Conservation (phyloP, 768 basidiomycete genomes). For the Boletus eberwhitei region DNA sequence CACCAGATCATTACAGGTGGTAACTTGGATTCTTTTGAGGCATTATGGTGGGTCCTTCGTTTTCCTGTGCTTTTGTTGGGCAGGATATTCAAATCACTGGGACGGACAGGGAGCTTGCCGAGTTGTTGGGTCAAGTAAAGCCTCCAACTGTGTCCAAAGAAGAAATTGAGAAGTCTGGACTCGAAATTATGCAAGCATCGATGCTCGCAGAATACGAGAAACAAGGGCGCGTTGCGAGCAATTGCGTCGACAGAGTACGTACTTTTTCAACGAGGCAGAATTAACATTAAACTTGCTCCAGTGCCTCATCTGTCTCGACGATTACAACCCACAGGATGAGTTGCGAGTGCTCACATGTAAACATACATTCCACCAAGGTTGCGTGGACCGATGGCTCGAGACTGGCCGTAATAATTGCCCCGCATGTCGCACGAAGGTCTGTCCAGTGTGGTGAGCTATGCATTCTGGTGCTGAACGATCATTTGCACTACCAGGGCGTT, state of each 20-base stretch:
- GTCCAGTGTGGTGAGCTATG: constrained; percentile 12
- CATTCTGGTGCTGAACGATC: background rate
- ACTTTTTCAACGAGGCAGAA: background rate
- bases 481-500: constrained; percentile 21
- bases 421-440: constrained; percentile 77
- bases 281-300: constrained; percentile 24
- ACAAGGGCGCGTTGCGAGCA: constrained; percentile 64
- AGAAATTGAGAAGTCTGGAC: constrained; percentile 81
- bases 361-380: constrained; percentile 87
- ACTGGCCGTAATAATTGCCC: constrained; percentile 89
- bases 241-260: constrained; percentile 76
- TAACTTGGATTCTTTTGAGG: constrained; percentile 76
- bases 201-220: constrained; percentile 51
- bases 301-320: constrained; percentile 87
- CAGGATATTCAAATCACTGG: background rate
- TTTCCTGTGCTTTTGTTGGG: background rate
- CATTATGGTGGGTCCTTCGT: constrained; percentile 55
- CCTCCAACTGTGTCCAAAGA: constrained; percentile 79
- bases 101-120: constrained; percentile 66
- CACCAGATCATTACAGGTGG: constrained; percentile 86
- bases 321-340: constrained; percentile 76
- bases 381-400: constrained; percentile 87
- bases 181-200: constrained; percentile 66
- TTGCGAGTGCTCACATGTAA: constrained; percentile 77
- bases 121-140: constrained; percentile 77